A percentile compares a stretch with the other conserved stretches of the same genome.
Evolutionary conservation across 805 yeast species (phyloP).

Genomic region (Wickerhamomyces xylosicus): DNA sequence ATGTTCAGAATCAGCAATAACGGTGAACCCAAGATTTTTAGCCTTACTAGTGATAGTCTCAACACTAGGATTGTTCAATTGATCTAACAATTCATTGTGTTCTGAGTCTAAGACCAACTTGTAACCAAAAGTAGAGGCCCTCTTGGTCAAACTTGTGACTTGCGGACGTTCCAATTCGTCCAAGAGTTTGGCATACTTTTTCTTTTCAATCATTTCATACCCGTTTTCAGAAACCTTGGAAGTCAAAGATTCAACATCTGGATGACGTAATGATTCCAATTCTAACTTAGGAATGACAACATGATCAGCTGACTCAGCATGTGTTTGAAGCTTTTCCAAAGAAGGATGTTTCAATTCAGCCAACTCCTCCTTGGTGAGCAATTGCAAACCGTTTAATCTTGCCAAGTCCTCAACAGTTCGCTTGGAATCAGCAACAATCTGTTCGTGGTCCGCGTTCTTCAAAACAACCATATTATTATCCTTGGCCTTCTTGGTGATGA

Average conservation of each 20-base stretch:
- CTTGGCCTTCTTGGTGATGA: conserved; percentile 7
- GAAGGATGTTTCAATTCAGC: conserved; percentile 8
- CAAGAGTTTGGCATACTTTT: too few relatives aligned
- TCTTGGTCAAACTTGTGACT: background rate
- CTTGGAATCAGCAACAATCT: conserved; percentile 6
- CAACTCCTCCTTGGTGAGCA: conserved; percentile 8
- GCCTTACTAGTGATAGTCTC: background rate
- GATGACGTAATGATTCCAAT: conserved; percentile 5
- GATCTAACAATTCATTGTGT: background rate
- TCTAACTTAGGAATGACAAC: conserved; percentile 9
- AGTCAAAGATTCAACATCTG: conserved; percentile 1
- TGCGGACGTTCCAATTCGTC: conserved; percentile 15
- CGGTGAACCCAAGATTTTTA: conserved; percentile 1
- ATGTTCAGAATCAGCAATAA: conserved; percentile 8
- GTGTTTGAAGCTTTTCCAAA: conserved; percentile 4
- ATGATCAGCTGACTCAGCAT: conserved; percentile 3
- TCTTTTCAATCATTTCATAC: background rate
- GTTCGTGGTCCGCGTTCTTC: conserved; percentile 7
- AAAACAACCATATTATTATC: conserved; percentile 8
- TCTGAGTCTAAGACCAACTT: background rate
- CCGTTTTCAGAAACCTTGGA: background rate
- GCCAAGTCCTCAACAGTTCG: conserved; percentile 18
- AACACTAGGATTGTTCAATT: background rate
- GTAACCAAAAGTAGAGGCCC: background rate
- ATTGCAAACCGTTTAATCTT: conserved; percentile 16